Evolutionary conservation across 345 rosid genomes (phyloP), one percentile per base, ranked within the genome.

Genomic region (Bruguiera sexangula): DNA sequence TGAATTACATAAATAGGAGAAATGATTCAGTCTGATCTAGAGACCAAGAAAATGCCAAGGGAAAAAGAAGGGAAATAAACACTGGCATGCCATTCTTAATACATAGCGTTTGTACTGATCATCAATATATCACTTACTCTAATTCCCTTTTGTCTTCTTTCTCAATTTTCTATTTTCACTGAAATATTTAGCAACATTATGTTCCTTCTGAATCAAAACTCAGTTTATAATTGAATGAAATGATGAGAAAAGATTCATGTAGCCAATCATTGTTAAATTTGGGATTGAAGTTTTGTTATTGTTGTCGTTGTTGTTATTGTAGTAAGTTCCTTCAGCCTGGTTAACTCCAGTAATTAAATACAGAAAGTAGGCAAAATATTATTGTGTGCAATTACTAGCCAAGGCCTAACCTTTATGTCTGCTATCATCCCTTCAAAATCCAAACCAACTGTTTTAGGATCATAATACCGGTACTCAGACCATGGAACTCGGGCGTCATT

Each of bases 391-490:
- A 51, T 10, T 43, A 62, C 31, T 7, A n/a, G 50, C 21, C 61
- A 26, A 60, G 79, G 69, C 19, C 78, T 58, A 68, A 91, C 97
- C 96, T 88, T 89, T 53, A 95, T 88, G 78, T 95, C 97, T 10
- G 92, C 81, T 65, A 95, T 84, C 97, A 91, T 95, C 67, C 99
- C 99, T 60, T 91, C 99, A 76, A 95, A 95, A 76, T 92, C 99
- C 88, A 95, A 83, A 70, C 99, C 99, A 80, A 91, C 96, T 21
- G 99, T 95, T 78, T 83, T 91, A 1, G 99, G 99, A 72, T 95
- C 99, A 73, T 95, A 91, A 80, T 95, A 95, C 8, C 92, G 82
- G 86, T 95, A 95, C 64, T 95, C 96, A 0, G 96, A 91, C 97
- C 99, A 95, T 8, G 96, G 96, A 70, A 95, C 96, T 74, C 85